Evolutionary conservation across 306 rosid genomes (phyloP).

Genomic region (Parietaria judaica): DNA sequence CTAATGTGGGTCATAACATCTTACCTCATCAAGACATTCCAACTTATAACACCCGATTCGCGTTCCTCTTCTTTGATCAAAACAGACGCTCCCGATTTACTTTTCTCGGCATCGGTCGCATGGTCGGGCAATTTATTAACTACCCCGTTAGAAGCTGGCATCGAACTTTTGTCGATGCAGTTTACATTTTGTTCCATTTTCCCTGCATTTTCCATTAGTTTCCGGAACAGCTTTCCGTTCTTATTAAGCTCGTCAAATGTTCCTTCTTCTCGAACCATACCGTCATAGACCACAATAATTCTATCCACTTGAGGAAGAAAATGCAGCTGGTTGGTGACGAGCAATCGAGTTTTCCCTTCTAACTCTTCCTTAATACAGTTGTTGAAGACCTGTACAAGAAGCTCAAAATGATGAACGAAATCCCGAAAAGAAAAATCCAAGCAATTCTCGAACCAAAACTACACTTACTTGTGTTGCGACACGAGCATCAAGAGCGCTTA

Average conservation of each 20-base stretch:
- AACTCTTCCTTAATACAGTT: slow-evolving; percentile 77
- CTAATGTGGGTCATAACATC: background rate
- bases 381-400: slow-evolving; percentile 53
- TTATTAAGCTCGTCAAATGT: slow-evolving; percentile 72
- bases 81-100: slow-evolving; percentile 47
- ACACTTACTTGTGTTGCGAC: slow-evolving; percentile 63
- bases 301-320: slow-evolving; percentile 84
- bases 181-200: slow-evolving; percentile 55
- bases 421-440: background rate
- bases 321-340: slow-evolving; percentile 92
- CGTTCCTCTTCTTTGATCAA: slow-evolving; percentile 77
- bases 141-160: slow-evolving; percentile 25
- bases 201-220: slow-evolving; percentile 88
- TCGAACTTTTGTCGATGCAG: slow-evolving; percentile 19
- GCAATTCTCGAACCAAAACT: background rate
- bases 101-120: slow-evolving; percentile 31
- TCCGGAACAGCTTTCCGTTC: slow-evolving; percentile 59
- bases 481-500: slow-evolving; percentile 92
- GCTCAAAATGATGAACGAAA: background rate
- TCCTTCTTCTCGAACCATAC: slow-evolving; percentile 64
- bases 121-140: slow-evolving; percentile 33
- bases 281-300: slow-evolving; percentile 57
- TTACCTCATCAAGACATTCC: slow-evolving; percentile 68
- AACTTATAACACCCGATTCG: slow-evolving; percentile 77
- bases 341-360: slow-evolving; percentile 71